Base-by-base conservation (phyloP, 495 filamentous ascomycete species). In the Umbilicaria muhlenbergii region DNA sequence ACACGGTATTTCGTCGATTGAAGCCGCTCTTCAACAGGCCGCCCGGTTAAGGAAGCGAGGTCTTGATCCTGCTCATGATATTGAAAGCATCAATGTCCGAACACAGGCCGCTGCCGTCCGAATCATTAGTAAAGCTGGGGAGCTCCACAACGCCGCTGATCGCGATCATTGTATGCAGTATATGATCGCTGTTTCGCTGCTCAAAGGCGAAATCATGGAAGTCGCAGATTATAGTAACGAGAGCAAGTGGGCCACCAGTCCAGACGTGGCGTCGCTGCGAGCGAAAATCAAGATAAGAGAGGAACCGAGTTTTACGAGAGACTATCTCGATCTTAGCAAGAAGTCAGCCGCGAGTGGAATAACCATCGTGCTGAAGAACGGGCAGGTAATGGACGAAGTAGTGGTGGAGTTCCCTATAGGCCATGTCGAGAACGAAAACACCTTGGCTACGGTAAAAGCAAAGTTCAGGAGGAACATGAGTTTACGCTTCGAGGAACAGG, bases 341-440 rank as follows among this genome's bases (percentile, higher is more conserved):
- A 51, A 50, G 39, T 61, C 56, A 39, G 39, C 54, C 5, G 49
- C 51, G 0, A 49, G 44, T 41, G 59, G 50, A 0, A 35, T 64
- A 14, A 53, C 46, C 5, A 36, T 66, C 2, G 10, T 40, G 19
- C 41, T 68, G 11, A 16, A 38, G 3, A 44, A 57, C 51, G 53
- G 61, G 7, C 38, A 46, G 3, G 62, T 75, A 17, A 64, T 89
- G 17, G 70, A 78, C 7, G 85, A 94, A 58, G 74, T 87, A 36
- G 70, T 83, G 10, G 73, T 94, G n/a, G 82, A 92, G 59, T 86
- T 81, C 39, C 86, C 86, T 3, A 66, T 89, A 33, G 86, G 86
- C 38, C 85, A 92, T 65, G 74, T 70, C 43, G 65, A 80, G 47
- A 68, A 82, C 44, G 71, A 80, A 41, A 79, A 84, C 63, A 86